Evolutionary conservation across 495 filamentous ascomycete genomes (phyloP).

Genomic region (Talaromyces wortmannii): DNA sequence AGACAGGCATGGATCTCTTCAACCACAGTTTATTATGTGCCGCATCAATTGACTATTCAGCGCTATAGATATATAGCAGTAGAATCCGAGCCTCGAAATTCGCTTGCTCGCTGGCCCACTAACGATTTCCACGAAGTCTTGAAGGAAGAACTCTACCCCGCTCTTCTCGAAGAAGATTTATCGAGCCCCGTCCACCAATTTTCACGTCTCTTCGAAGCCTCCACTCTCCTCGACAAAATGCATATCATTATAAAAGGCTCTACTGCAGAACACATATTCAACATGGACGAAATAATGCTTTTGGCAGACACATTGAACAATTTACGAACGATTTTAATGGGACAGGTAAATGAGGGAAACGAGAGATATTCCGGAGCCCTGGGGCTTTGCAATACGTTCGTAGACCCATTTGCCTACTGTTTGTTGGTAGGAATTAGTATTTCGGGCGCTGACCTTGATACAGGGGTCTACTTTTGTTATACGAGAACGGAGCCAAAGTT

Average conservation of each 20-base stretch:
- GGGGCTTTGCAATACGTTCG: not conserved
- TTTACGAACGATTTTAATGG: not conserved
- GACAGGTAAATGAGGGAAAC: not conserved
- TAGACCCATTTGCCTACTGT: not conserved
- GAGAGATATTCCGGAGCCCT: not conserved
- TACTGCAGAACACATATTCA: not conserved
- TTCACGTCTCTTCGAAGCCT: not conserved
- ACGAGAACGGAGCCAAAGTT: not conserved
- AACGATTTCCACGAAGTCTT: not conserved
- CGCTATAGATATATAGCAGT: not conserved
- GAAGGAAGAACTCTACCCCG: not conserved
- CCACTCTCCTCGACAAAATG: not conserved
- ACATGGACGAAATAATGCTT: not conserved
- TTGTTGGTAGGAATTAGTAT: not conserved
- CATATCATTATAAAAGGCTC: not conserved
- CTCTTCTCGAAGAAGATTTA: not conserved
- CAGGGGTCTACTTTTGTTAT: not conserved
- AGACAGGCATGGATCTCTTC: not conserved
- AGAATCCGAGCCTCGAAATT: not conserved
- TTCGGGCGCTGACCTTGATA: not conserved
- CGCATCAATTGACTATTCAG: not conserved
- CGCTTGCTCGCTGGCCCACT: not conserved
- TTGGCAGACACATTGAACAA: not conserved
- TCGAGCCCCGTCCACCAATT: not conserved
- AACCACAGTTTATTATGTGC: not conserved